Evolutionary conservation across 1,139 yeast species (phyloP).

Genomic region (Debaryomyces psychrophilus): DNA sequence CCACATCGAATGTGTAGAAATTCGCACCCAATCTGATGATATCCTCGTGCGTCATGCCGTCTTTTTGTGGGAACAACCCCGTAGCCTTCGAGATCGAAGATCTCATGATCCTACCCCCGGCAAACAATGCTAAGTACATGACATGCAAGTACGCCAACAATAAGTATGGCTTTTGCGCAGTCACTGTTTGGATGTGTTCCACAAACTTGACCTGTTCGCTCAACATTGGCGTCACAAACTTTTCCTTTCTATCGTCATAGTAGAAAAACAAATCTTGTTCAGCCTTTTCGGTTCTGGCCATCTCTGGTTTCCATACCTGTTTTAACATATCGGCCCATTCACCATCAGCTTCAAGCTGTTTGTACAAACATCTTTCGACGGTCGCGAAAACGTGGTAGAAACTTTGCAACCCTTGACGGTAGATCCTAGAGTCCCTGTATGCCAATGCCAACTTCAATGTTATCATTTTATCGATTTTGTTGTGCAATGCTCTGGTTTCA

Average conservation of each 20-base stretch:
- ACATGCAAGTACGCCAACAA: slow-evolving; percentile 86
- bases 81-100: slow-evolving; percentile 67
- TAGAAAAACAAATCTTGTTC: slow-evolving; percentile 68
- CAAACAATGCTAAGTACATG: slow-evolving; percentile 82
- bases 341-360: slow-evolving; percentile 47
- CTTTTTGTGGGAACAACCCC: slow-evolving; percentile 74
- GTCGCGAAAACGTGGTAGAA: slow-evolving; percentile 76
- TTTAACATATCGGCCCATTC: slow-evolving; percentile 49
- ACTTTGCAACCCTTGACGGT: slow-evolving; percentile 79
- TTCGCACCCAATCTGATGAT: slow-evolving; percentile 66
- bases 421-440: slow-evolving; percentile 70
- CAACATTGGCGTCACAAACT: slow-evolving; percentile 60
- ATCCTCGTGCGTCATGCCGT: slow-evolving; percentile 64
- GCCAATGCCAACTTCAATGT: slow-evolving; percentile 75
- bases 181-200: slow-evolving; percentile 57
- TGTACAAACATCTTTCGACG: slow-evolving; percentile 59
- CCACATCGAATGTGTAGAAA: slow-evolving; percentile 71
- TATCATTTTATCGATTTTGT: slow-evolving; percentile 69
- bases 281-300: slow-evolving; percentile 62
- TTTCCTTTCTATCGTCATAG: slow-evolving; percentile 57
- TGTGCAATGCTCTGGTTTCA: slow-evolving; percentile 68
- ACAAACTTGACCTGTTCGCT: slow-evolving; percentile 64
- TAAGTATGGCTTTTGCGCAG: slow-evolving; percentile 66
- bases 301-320: slow-evolving; percentile 71
- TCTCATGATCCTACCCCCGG: slow-evolving; percentile 80